These are phyloP conservation scores for Aspergillus bertholletiae DNA, from an alignment of 495 filamentous ascomycete species.

Conservation along the genomic window DNA sequence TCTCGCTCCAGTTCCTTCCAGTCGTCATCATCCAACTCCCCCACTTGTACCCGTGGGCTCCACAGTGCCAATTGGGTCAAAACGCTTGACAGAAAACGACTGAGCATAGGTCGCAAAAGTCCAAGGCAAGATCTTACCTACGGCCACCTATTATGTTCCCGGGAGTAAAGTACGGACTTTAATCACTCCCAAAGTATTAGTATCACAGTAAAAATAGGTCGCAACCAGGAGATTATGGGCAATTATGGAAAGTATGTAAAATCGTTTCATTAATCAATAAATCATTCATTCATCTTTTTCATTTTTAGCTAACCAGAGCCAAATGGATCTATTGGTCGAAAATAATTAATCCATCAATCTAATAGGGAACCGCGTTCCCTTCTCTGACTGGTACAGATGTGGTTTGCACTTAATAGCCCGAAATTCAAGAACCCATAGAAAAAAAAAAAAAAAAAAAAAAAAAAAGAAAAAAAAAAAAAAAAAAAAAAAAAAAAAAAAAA, in stretches of 20 bases:
- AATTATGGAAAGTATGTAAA: no score
- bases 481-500: conserved; percentile 6
- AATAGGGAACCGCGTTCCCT: not conserved
- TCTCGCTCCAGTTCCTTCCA: no score
- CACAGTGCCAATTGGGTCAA: not conserved
- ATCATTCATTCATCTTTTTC: not conserved
- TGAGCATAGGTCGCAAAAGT: no score
- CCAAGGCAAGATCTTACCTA: no score
- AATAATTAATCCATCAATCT: not conserved
- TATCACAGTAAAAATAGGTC: no score
- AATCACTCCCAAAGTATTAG: no score
- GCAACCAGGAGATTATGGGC: no score
- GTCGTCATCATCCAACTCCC: no score
- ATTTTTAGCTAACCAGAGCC: not conserved
- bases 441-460: not conserved
- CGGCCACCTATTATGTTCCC: no score
- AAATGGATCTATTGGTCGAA: not conserved
- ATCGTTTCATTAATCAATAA: not conserved
- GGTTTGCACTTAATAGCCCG: not conserved
- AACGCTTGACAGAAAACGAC: not conserved
- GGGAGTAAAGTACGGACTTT: no score
- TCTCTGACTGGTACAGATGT: conserved; percentile 11
- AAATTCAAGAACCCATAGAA: not conserved
- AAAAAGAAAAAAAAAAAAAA: not conserved
- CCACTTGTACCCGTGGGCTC: not conserved